Evolutionary conservation across 2,329 filamentous ascomycete species (phyloP).

Genomic region (Paraconiothyrium sp.): DNA sequence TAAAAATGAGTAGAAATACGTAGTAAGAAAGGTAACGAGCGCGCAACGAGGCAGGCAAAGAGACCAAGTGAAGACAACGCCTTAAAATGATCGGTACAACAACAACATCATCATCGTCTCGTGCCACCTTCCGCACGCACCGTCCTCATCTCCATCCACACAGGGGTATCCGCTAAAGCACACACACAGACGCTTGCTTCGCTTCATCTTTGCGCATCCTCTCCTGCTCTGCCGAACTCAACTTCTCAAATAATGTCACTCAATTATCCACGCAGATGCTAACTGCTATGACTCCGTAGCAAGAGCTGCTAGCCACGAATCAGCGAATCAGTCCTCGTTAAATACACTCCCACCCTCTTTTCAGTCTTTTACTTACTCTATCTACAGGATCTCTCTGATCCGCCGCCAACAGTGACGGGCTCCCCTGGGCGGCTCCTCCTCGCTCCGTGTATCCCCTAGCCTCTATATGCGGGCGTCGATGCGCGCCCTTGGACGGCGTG

Average conservation of each 20-base stretch:
- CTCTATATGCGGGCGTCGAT: conserved; percentile 64
- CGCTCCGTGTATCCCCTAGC: conserved; percentile 75
- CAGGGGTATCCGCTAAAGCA: too few relatives aligned
- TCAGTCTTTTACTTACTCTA: conserved; percentile 56
- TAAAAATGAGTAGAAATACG: too few relatives aligned
- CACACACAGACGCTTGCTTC: too few relatives aligned
- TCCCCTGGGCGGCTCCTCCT: conserved; percentile 67
- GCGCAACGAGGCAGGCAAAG: too few relatives aligned
- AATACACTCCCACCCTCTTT: conserved; percentile 2
- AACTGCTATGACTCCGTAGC: conserved; percentile 22
- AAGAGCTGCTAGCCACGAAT: conserved; percentile 16
- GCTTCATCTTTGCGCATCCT: too few relatives aligned
- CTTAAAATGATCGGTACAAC: too few relatives aligned
- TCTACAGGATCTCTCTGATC: conserved; percentile 70
- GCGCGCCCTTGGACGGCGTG: conserved; percentile 25
- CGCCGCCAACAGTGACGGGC: conserved; percentile 69
- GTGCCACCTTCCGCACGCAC: too few relatives aligned
- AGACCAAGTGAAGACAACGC: too few relatives aligned
- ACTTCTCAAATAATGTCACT: background rate
- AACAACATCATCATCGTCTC: too few relatives aligned
- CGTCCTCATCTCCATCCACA: too few relatives aligned
- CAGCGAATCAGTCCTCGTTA: conserved; percentile 7
- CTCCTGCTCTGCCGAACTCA: too few relatives aligned
- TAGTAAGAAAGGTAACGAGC: too few relatives aligned
- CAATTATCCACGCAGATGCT: background rate